These are phyloP conservation scores for Lagenidium giganteum DNA, from an alignment of 352 stramenopile genomes.

Conservation along the genomic window DNA sequence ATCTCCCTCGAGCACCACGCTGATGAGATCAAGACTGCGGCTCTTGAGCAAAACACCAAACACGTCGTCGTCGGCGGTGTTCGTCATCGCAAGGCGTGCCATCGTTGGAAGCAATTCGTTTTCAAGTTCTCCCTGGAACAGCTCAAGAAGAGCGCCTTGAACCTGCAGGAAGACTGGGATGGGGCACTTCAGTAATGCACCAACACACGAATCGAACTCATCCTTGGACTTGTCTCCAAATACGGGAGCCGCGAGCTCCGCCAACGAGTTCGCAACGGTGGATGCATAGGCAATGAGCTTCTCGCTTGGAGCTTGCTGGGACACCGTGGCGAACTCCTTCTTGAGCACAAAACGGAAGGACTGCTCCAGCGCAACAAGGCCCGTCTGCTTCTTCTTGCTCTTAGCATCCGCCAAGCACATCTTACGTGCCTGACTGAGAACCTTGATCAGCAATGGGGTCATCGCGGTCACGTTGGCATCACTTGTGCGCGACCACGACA, in stretches of 20 bases:
- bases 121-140: conserved; percentile 52
- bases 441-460: conserved; percentile 53
- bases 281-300: conserved; percentile 10
- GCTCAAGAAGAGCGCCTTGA: conserved; percentile 38
- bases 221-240: conserved; percentile 35
- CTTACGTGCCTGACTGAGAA: conserved; percentile 41
- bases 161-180: conserved; percentile 55
- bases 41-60: conserved; percentile 48
- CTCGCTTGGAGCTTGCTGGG: conserved; percentile 17
- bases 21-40: conserved; percentile 61
- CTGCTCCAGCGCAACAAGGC: conserved; percentile 34
- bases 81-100: conserved; percentile 35
- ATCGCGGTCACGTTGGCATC: conserved; percentile 38
- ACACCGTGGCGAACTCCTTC: conserved; percentile 56
- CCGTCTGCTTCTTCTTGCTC: conserved; percentile 31
- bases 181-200: conserved; percentile 57
- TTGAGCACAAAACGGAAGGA: conserved; percentile 54
- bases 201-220: conserved; percentile 61
- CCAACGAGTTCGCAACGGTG: conserved; percentile 45
- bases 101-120: conserved; percentile 58
- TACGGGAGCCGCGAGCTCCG: conserved; percentile 28
- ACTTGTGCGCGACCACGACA: conserved; percentile 52
- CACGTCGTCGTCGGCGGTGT: conserved; percentile 23
- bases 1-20: conserved; percentile 48
- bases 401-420: conserved; percentile 24